These are phyloP conservation scores for Brassica cretica DNA, from an alignment of 345 rosid species.

Conservation along the genomic window DNA sequence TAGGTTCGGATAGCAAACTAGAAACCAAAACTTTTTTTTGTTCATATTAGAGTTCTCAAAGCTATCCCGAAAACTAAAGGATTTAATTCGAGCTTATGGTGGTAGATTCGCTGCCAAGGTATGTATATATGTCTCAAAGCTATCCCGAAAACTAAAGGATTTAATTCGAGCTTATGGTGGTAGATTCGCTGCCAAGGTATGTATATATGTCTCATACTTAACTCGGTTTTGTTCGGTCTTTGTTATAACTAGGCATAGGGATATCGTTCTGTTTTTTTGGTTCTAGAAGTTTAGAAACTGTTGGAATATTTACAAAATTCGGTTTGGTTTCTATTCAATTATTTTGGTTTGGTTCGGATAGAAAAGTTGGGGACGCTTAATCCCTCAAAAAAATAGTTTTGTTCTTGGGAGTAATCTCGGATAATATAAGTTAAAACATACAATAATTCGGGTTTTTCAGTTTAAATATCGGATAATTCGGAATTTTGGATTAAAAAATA, in stretches of 20 bases:
- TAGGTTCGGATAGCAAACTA: too few relatives aligned
- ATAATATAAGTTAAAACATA: too few relatives aligned
- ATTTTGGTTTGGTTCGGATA: neutral
- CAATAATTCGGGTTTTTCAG: neutral
- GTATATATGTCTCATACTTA: conserved; percentile 18
- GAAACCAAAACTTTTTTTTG: too few relatives aligned
- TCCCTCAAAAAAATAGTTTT: neutral
- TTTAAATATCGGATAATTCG: neutral
- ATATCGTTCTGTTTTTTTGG: too few relatives aligned
- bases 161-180: conserved; percentile 86
- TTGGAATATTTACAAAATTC: neutral
- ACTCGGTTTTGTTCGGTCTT: neutral
- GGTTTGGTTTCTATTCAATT: neutral
- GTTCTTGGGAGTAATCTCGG: neutral
- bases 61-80: conserved; percentile 44
- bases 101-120: conserved; percentile 99
- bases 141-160: conserved; percentile 48
- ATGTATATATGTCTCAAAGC: conserved; percentile 29
- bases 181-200: conserved; percentile 95
- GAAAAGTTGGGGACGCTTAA: neutral
- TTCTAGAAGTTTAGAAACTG: neutral
- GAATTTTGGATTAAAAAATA: too few relatives aligned
- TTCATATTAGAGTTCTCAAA: too few relatives aligned
- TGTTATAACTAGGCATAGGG: too few relatives aligned
- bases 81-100: conserved; percentile 77